Percentiles rank a stretch among this genome's conserved stretches.
These are phyloP conservation scores for Phytophthora tubulina DNA, from an alignment of 352 stramenopile genomes.

Conservation along the genomic window DNA sequence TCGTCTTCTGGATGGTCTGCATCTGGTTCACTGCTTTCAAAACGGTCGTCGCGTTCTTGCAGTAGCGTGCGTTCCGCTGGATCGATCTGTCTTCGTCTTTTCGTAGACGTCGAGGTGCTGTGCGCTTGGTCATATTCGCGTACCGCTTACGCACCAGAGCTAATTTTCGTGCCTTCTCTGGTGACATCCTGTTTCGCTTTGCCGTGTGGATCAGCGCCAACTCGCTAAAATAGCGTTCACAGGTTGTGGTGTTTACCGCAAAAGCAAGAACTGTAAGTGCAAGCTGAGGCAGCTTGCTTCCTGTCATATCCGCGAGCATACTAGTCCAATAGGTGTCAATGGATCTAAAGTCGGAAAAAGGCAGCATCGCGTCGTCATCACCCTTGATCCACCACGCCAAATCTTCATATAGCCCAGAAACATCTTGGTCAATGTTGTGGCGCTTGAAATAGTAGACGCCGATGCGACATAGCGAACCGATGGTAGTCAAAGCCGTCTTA, in stretches of 20 bases:
- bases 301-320: background rate
- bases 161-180: conserved; percentile 13
- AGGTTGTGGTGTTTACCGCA: conserved; percentile 20
- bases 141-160: conserved; percentile 11
- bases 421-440: background rate
- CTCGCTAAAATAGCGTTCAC: conserved; percentile 30
- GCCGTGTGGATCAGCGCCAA: conserved; percentile 24
- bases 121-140: no score
- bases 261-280: conserved; percentile 6
- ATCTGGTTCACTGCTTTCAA: conserved; percentile 10
- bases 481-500: conserved; percentile 1
- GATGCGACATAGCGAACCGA: conserved; percentile 13
- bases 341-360: background rate
- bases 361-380: background rate
- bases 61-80: no score
- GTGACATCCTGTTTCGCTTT: conserved; percentile 21
- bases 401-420: conserved; percentile 9
- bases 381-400: conserved; percentile 3
- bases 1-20: no score
- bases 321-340: background rate
- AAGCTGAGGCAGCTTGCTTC: conserved; percentile 9
- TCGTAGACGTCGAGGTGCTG: no score
- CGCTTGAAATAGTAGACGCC: conserved; percentile 16
- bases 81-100: no score
- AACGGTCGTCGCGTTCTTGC: no score